These are phyloP conservation scores for Grigorovia yakushimaensis DNA, from an alignment of 805 yeast genomes.

Conservation along the genomic window DNA sequence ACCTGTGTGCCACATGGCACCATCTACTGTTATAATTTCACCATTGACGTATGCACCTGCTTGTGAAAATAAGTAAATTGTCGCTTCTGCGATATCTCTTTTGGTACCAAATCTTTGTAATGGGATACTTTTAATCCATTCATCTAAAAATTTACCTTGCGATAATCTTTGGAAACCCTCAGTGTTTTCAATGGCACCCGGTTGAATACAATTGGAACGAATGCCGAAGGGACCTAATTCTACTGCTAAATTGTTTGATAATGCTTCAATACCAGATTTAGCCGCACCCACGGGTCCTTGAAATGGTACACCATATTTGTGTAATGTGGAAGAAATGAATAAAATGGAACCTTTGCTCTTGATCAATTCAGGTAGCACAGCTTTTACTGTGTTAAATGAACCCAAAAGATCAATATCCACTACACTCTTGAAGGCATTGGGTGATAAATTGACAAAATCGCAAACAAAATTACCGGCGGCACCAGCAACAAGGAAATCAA, in stretches of 20 bases:
- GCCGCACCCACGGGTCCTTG: conserved; percentile 92
- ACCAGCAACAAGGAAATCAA: conserved; percentile 86
- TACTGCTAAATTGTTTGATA: conserved; percentile 74
- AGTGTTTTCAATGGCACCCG: conserved; percentile 81
- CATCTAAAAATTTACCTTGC: conserved; percentile 31
- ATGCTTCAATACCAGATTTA: conserved; percentile 89
- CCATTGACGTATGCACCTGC: conserved; percentile 78
- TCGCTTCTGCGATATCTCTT: conserved; percentile 77
- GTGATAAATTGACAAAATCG: conserved; percentile 65
- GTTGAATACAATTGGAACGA: conserved; percentile 77
- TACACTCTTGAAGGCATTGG: conserved; percentile 85
- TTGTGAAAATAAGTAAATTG: conserved; percentile 73
- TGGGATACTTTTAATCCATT: conserved; percentile 38
- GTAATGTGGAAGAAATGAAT: conserved; percentile 83
- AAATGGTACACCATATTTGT: conserved; percentile 79
- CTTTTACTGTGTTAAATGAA: conserved; percentile 82
- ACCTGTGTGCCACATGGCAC: conserved; percentile 83
- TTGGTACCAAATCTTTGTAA: conserved; percentile 60
- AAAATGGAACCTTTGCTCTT: conserved; percentile 60
- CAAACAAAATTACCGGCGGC: conserved; percentile 92
- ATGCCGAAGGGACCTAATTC: conserved; percentile 88
- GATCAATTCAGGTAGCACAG: conserved; percentile 55
- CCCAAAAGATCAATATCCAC: conserved; percentile 82
- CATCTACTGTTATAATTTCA: conserved; percentile 73
- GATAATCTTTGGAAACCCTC: conserved; percentile 72